Base-by-base conservation (phyloP, 768 basidiomycete species). In the Panaeolus cyanescens region DNA sequence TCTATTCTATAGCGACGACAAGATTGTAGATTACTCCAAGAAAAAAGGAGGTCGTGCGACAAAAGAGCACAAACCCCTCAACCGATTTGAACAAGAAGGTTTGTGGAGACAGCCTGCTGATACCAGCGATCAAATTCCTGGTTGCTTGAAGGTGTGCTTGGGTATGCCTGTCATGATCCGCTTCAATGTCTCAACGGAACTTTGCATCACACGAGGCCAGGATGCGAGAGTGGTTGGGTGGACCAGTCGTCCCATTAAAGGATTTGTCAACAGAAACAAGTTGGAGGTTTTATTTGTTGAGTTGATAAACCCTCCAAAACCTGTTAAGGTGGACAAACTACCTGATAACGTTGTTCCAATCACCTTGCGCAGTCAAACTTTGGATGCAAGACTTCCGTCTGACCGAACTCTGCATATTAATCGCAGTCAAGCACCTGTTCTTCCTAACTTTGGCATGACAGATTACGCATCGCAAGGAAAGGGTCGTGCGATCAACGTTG, bases 381-480 rank as follows among this genome's bases (percentile, higher is more conserved):
- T 69, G 13, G 12, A 34, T 1, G 61, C 64, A 31, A 10, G 20
- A 10, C 45, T 72, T 5, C 67, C 69, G 9, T 62, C 64, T 60
- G 70, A 69, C 55, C 37, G 9, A 0, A 59, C 54, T 8, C 31
- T 72, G 1, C 15, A 36, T 15, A 59, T 75, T 1, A 36, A 55
- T 5, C 15, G 71, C 12, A 42, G 32, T 33, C 72, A 74, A 61
- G 65, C 73, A 2, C 54, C 62, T 17, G 63, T 72, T 2, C 39
- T 69, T 1, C 68, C 68, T 0, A 73, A 72, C 56, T 74, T 75
- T 68, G 67, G 70, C 5, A 74, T 75, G 67, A 75, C 75, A 4
- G 74, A 75, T 58, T 76, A 71, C 63, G 58, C 68, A 1, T 71
- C 68, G 1, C 74, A 76, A 64, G 74, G 74, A 4, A 71, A 71